A percentile compares a stretch with the other conserved stretches of the same genome.
Conservation (phyloP, 208 protist genomes). For the Acanthamoeba rhysodes region DNA sequence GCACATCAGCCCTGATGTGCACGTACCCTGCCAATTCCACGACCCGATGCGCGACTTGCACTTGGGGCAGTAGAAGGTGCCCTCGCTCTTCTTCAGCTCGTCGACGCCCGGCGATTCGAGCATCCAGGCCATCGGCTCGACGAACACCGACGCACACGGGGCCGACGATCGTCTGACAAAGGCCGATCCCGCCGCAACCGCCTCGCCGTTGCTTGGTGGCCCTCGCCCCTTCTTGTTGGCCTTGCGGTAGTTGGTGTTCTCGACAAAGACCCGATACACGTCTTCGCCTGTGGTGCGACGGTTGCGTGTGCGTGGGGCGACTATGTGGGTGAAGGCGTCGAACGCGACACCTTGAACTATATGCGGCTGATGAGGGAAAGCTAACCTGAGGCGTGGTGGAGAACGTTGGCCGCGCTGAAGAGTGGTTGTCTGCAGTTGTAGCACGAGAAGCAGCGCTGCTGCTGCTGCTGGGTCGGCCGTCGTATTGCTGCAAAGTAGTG, state of each 20-base stretch:
- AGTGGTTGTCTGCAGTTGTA: constrained; percentile 15
- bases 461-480: not conserved
- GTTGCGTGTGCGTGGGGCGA: not conserved
- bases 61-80: constrained; percentile 52
- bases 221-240: not conserved
- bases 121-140: constrained; percentile 49
- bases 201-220: not conserved
- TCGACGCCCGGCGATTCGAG: not conserved
- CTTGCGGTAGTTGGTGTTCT: constrained; percentile 45
- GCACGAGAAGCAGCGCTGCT: not conserved
- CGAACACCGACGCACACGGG: not conserved
- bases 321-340: not conserved
- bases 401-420: not conserved
- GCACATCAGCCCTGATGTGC: not conserved
- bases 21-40: constrained; percentile 16
- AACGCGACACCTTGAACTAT: not conserved
- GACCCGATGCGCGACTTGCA: not conserved
- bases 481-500: constrained; percentile 5
- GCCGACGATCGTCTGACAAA: not conserved
- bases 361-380: too few relatives aligned
- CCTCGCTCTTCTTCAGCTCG: not conserved
- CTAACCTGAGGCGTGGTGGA: not conserved
- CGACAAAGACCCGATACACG: not conserved
- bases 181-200: not conserved
- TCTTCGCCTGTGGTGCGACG: not conserved